A percentile compares a stretch with the other conserved stretches of the same genome.
Evolutionary conservation across 192 early-diverging fungal species (phyloP).

Genomic region (Rhizoclosmatium globosum): DNA sequence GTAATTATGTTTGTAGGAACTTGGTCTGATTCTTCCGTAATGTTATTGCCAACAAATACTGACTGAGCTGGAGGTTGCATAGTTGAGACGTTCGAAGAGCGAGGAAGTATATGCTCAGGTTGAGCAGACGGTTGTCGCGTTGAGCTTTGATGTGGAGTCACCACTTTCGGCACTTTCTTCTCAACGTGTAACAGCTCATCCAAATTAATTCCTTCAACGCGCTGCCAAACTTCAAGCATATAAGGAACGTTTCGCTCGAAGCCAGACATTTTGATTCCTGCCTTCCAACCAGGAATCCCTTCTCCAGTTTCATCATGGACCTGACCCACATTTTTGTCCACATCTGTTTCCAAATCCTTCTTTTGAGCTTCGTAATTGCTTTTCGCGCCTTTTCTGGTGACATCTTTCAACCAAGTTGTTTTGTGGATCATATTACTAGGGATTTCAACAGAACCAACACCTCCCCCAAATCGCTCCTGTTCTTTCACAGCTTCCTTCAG

Average conservation of each 20-base stretch:
- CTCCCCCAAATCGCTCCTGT: background rate
- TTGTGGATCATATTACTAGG: slow-evolving; percentile 35
- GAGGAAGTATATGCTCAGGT: too few species aligned
- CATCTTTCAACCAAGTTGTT: slow-evolving; percentile 38
- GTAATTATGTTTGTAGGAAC: too few species aligned
- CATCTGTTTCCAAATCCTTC: background rate
- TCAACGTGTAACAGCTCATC: too few species aligned
- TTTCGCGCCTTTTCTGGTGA: background rate
- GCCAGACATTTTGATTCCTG: slow-evolving; percentile 10
- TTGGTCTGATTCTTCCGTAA: too few species aligned
- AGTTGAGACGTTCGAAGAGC: too few species aligned
- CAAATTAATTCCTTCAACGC: slow-evolving; percentile 51
- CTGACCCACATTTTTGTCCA: background rate
- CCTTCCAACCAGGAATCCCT: background rate
- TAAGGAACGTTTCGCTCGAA: slow-evolving; percentile 53
- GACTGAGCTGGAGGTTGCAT: too few species aligned
- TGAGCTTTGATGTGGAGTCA: too few species aligned
- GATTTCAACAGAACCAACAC: background rate
- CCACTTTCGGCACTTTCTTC: too few species aligned
- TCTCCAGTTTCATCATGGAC: background rate
- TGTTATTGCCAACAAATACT: too few species aligned
- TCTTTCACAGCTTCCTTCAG: background rate
- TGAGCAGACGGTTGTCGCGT: too few species aligned
- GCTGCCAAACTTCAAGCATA: slow-evolving; percentile 57
- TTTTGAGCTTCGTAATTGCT: background rate